Percentiles rank a stretch among this genome's conserved stretches.
phyloP scores from a whole-genome alignment of 345 rosid genomes.

The Hibiscus mutabilis region DNA sequence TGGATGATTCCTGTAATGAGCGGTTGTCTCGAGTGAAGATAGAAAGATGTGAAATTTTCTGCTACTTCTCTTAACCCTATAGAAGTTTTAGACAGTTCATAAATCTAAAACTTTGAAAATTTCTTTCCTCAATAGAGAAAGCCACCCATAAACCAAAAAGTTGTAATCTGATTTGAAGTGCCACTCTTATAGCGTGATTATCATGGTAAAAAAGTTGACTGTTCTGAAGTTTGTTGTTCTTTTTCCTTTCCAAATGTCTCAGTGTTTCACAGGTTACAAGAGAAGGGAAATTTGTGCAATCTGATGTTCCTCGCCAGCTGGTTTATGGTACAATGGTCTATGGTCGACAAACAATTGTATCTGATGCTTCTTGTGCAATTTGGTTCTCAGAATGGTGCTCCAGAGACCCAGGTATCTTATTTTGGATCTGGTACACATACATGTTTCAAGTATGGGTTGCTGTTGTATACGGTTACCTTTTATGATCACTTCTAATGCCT shows the following conservation, averaged over 20 bases:
- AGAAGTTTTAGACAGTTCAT: neutral
- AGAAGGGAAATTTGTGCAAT: no score
- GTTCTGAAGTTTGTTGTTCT: slow-evolving; percentile 15
- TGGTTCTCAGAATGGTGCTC: no score
- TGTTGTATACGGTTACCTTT: neutral
- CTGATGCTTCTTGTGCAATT: no score
- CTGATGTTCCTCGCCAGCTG: no score
- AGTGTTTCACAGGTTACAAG: no score
- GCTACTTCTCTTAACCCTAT: neutral
- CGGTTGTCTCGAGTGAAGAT: no score
- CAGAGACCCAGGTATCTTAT: slow-evolving; percentile 31
- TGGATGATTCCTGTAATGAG: no score
- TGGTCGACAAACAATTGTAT: no score
- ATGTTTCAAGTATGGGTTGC: neutral
- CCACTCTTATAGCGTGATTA: neutral
- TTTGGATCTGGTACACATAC: neutral
- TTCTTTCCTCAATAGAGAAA: neutral
- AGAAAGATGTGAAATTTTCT: neutral
- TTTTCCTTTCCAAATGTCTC: no score
- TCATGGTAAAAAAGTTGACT: neutral
- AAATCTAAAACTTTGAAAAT: neutral
- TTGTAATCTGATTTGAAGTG: neutral
- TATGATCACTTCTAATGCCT: neutral
- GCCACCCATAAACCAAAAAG: neutral
- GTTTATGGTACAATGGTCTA: no score